Evolutionary conservation across 2,329 filamentous ascomycete genomes (phyloP).

Genomic region (Penicillium nordicum): DNA sequence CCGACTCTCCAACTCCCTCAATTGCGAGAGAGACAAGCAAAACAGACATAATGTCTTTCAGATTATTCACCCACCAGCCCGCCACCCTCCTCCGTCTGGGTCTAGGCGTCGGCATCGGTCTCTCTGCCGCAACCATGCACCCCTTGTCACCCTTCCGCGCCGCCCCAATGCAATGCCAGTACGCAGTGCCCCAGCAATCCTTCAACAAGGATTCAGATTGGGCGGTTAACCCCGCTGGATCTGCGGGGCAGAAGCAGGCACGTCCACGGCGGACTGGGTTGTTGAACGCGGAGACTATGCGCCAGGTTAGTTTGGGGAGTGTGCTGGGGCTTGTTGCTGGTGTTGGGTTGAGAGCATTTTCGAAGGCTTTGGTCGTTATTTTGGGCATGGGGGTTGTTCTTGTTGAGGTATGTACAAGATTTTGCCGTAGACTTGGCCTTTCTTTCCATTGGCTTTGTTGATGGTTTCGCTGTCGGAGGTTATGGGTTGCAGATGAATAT

Average conservation of each 20-base stretch:
- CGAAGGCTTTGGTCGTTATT: constrained; percentile 42
- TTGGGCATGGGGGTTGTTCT: constrained; percentile 44
- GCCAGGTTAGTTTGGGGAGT: constrained; percentile 46
- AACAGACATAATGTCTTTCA: constrained; percentile 23
- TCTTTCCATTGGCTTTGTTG: not conserved
- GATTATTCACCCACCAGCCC: constrained; percentile 26
- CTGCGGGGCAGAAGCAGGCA: constrained; percentile 27
- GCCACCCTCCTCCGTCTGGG: constrained; percentile 33
- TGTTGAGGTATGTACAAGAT: constrained; percentile 37
- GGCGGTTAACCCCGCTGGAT: constrained; percentile 25
- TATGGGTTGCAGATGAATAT: not conserved
- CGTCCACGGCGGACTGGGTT: constrained; percentile 18
- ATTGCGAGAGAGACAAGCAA: constrained; percentile 1
- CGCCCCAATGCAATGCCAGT: constrained; percentile 39
- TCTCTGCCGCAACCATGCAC: constrained; percentile 29
- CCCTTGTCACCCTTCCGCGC: constrained; percentile 35
- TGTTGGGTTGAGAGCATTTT: constrained; percentile 45
- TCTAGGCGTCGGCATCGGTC: constrained; percentile 34
- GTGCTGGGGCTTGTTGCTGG: constrained; percentile 45
- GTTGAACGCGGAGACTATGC: constrained; percentile 37
- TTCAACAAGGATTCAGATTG: constrained; percentile 19
- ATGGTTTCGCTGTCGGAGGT: not conserved
- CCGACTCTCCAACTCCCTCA: constrained; percentile 3
- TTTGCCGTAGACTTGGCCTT: not conserved
- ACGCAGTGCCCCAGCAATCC: constrained; percentile 20